Conservation (phyloP, 306 rosid genomes). For the Vicia faba region DNA sequence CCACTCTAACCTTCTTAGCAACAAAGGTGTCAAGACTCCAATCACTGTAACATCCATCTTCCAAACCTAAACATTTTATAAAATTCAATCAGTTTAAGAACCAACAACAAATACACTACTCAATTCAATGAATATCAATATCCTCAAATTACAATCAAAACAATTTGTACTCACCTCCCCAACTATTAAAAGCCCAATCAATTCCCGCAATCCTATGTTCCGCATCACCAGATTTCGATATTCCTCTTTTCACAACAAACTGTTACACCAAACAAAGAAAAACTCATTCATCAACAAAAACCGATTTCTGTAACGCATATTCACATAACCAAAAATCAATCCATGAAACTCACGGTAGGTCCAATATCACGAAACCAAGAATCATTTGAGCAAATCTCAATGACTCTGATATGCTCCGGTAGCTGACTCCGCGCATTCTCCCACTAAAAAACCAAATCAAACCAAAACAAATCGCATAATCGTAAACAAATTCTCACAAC, state of each 20-base stretch:
- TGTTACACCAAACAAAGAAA: constrained; percentile 39
- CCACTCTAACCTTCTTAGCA: constrained; percentile 63
- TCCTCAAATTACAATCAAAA: constrained; percentile 31
- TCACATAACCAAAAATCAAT: background rate
- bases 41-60: constrained; percentile 75
- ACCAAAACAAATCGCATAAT: background rate
- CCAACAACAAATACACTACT: constrained; percentile 9
- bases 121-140: constrained; percentile 9
- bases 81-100: constrained; percentile 26
- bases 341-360: constrained; percentile 64
- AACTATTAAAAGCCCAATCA: constrained; percentile 89
- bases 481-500: constrained; percentile 2
- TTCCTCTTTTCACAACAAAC: constrained; percentile 71
- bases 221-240: constrained; percentile 34
- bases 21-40: constrained; percentile 80
- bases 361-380: constrained; percentile 93
- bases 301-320: background rate
- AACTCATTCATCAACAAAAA: background rate
- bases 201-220: constrained; percentile 68
- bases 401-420: constrained; percentile 65
- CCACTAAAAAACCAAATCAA: constrained; percentile 53
- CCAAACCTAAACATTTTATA: constrained; percentile 54
- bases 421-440: constrained; percentile 70
- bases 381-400: constrained; percentile 79
- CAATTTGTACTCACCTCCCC: constrained; percentile 74